Percentiles rank a stretch among this genome's conserved stretches.
phyloP scores from a whole-genome alignment of 768 basidiomycete genomes.

The Podaxis sp. region DNA sequence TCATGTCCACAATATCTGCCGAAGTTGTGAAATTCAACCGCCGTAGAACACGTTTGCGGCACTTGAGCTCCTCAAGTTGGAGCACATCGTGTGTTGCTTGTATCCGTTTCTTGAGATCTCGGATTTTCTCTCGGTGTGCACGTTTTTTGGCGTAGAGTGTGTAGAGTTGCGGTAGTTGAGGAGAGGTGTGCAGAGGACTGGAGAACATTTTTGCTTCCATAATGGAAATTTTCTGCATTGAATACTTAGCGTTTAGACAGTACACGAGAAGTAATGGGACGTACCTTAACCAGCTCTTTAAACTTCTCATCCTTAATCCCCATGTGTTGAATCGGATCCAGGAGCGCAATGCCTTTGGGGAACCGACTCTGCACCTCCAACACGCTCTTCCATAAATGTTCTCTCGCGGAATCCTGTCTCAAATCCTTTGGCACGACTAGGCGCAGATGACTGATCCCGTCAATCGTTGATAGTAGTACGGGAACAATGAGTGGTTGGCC shows the following conservation, averaged over 20 bases:
- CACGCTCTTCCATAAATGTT: slow-evolving; percentile 87
- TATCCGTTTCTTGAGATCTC: slow-evolving; percentile 79
- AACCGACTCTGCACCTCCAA: slow-evolving; percentile 88
- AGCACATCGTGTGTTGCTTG: slow-evolving; percentile 88
- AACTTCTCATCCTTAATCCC: slow-evolving; percentile 94
- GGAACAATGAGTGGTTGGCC: slow-evolving; percentile 86
- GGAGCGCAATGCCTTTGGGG: slow-evolving; percentile 77
- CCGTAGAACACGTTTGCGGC: slow-evolving; percentile 89
- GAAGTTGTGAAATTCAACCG: slow-evolving; percentile 86
- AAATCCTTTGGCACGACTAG: slow-evolving; percentile 90
- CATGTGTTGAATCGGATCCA: slow-evolving; percentile 95
- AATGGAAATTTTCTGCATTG: slow-evolving; percentile 76
- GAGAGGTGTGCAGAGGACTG: slow-evolving; percentile 75
- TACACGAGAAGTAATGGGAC: slow-evolving; percentile 11
- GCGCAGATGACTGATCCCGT: slow-evolving; percentile 82
- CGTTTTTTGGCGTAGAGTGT: slow-evolving; percentile 76
- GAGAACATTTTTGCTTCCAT: slow-evolving; percentile 85
- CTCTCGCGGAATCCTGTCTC: slow-evolving; percentile 66
- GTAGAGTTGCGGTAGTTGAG: slow-evolving; percentile 77
- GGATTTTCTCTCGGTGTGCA: slow-evolving; percentile 61
- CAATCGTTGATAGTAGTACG: slow-evolving; percentile 80
- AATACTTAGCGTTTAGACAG: neutral
- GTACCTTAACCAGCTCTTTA: slow-evolving; percentile 75
- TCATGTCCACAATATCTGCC: slow-evolving; percentile 94
- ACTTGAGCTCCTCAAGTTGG: slow-evolving; percentile 95